These are phyloP conservation scores for Rhodotorula glutinis DNA, from an alignment of 1,284 basidiomycete species.

Conservation along the genomic window DNA sequence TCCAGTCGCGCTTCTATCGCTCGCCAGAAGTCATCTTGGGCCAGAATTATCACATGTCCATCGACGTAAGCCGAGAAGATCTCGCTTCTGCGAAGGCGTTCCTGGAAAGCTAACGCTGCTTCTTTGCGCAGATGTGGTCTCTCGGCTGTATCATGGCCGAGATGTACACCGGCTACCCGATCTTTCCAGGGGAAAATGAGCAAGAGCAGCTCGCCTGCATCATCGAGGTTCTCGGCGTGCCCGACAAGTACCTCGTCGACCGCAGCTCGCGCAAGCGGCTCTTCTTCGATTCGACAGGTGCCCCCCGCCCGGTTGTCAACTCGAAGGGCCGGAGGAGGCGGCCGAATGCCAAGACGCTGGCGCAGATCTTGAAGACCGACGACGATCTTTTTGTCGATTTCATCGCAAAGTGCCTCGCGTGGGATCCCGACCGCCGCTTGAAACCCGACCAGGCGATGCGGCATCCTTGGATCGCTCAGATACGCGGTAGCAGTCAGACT, in stretches of 20 bases:
- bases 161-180: slow-evolving; percentile 91
- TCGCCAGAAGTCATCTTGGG: slow-evolving; percentile 92
- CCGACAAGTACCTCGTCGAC: slow-evolving; percentile 92
- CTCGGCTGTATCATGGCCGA: slow-evolving; percentile 9
- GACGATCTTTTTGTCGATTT: slow-evolving; percentile 82
- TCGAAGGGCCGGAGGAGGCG: slow-evolving; percentile 90
- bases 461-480: slow-evolving; percentile 36
- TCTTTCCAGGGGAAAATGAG: slow-evolving; percentile 99
- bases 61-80: slow-evolving; percentile 33
- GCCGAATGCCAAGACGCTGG: slow-evolving; percentile 83
- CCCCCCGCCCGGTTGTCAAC: slow-evolving; percentile 89
- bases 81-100: neutral
- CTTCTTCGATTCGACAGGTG: slow-evolving; percentile 93
- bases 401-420: slow-evolving; percentile 89
- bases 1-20: slow-evolving; percentile 94
- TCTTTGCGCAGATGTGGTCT: neutral
- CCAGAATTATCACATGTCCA: slow-evolving; percentile 82
- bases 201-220: slow-evolving; percentile 98
- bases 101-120: slow-evolving; percentile 44
- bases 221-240: slow-evolving; percentile 96
- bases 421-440: slow-evolving; percentile 95
- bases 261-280: slow-evolving; percentile 88
- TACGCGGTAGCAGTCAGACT: neutral
- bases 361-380: slow-evolving; percentile 80
- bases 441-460: slow-evolving; percentile 80